These are phyloP conservation scores for Rhinocladiella mackenziei DNA, from an alignment of 2,329 filamentous ascomycete species.

Conservation along the genomic window DNA sequence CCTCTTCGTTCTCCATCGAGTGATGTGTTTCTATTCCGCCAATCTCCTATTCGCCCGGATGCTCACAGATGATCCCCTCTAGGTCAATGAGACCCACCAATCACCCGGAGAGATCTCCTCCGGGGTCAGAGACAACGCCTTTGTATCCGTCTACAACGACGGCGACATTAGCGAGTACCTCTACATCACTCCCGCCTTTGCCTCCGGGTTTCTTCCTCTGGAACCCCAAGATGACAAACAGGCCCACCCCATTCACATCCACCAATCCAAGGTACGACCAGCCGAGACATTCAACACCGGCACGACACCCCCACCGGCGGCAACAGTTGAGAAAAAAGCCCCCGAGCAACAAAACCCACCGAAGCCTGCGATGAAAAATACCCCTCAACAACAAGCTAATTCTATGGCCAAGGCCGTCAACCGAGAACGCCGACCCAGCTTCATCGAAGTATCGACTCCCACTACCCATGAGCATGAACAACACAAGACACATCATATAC, in stretches of 20 bases:
- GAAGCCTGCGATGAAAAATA: conserved; percentile 1
- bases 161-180: conserved; percentile 22
- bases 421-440: conserved; percentile 21
- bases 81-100: background rate
- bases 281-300: conserved; percentile 20
- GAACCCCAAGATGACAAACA: conserved; percentile 10
- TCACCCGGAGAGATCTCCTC: background rate
- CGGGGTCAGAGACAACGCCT: conserved; percentile 16
- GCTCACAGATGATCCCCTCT: background rate
- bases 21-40: no score
- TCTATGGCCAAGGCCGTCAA: conserved; percentile 1
- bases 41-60: background rate
- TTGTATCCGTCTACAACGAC: conserved; percentile 22
- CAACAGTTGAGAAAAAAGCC: conserved; percentile 1
- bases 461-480: conserved; percentile 5
- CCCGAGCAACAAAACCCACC: no score
- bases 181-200: conserved; percentile 14
- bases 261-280: conserved; percentile 10
- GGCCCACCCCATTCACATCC: background rate
- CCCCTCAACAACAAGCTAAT: background rate
- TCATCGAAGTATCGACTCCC: conserved; percentile 14
- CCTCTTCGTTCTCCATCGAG: background rate
- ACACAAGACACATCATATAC: conserved; percentile 9
- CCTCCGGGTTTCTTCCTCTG: conserved; percentile 16
- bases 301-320: conserved; percentile 17